A percentile compares a stretch with the other conserved stretches of the same genome.
Evolutionary conservation across 306 rosid species (phyloP).

Genomic region (Calophaca sinica): DNA sequence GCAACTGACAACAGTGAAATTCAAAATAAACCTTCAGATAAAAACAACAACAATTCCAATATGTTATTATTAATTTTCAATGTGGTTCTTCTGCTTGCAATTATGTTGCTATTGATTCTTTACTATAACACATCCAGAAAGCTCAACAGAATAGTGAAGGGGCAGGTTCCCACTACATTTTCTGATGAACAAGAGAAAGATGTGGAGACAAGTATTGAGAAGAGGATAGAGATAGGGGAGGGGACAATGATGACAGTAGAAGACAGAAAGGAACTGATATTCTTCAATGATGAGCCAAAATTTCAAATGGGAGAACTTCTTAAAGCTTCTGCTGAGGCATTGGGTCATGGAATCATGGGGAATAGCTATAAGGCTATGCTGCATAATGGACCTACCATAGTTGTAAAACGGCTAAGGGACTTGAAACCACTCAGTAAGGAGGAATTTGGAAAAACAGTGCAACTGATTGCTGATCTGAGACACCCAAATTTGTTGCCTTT

Average conservation of each 20-base stretch:
- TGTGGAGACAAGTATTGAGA: slow-evolving; percentile 33
- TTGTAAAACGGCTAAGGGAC: slow-evolving; percentile 82
- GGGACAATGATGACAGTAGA: slow-evolving; percentile 45
- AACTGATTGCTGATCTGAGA: slow-evolving; percentile 55
- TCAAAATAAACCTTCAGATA: slow-evolving; percentile 11
- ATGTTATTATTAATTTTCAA: slow-evolving; percentile 44
- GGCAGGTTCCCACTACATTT: neutral
- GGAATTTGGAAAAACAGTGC: slow-evolving; percentile 61
- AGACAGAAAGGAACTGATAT: slow-evolving; percentile 65
- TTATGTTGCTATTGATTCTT: slow-evolving; percentile 53
- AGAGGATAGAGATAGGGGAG: slow-evolving; percentile 48
- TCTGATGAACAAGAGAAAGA: slow-evolving; percentile 8
- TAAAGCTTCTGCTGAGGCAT: slow-evolving; percentile 80
- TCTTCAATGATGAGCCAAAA: slow-evolving; percentile 48
- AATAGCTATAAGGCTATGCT: slow-evolving; percentile 79
- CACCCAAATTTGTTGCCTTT: slow-evolving; percentile 71
- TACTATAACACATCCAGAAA: slow-evolving; percentile 57
- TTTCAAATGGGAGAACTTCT: slow-evolving; percentile 76
- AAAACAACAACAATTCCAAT: slow-evolving; percentile 7
- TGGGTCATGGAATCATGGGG: slow-evolving; percentile 79
- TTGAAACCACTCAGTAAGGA: slow-evolving; percentile 65
- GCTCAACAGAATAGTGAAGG: slow-evolving; percentile 54
- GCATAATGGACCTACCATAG: slow-evolving; percentile 55
- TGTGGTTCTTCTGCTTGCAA: slow-evolving; percentile 51
- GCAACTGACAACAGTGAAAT: neutral